These are phyloP conservation scores for Nemania sp. DNA, from an alignment of 2,329 filamentous ascomycete species.

Conservation along the genomic window DNA sequence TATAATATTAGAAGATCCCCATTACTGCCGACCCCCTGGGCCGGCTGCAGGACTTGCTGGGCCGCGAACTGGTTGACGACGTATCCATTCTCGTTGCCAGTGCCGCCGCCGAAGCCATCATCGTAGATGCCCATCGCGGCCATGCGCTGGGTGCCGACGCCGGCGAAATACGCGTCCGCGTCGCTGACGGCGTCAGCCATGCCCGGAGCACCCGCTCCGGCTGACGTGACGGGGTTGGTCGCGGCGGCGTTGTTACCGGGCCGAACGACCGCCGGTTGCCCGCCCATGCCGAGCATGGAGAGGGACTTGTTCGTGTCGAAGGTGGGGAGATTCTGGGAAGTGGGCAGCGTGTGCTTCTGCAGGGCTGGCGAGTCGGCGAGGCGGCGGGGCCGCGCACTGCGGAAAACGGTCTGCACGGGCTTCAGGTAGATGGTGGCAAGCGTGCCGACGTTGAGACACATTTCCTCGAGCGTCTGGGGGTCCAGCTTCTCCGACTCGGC, in stretches of 20 bases:
- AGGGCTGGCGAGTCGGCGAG: constrained; percentile 84
- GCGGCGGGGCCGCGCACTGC: constrained; percentile 78
- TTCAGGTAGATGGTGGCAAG: constrained; percentile 97
- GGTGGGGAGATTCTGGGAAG: constrained; percentile 53
- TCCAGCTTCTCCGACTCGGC: constrained; percentile 95
- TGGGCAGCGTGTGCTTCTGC: constrained; percentile 71
- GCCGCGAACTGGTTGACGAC: constrained; percentile 84
- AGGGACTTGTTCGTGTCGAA: constrained; percentile 64
- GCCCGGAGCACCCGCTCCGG: not conserved
- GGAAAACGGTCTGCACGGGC: constrained; percentile 95
- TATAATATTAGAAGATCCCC: constrained; percentile 73
- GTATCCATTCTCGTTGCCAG: constrained; percentile 59
- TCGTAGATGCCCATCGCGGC: constrained; percentile 70
- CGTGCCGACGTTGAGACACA: constrained; percentile 95
- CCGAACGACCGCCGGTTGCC: constrained; percentile 56
- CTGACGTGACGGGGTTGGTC: constrained; percentile 47
- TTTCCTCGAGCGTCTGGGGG: constrained; percentile 87
- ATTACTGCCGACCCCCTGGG: constrained; percentile 66
- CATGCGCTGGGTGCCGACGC: constrained; percentile 75
- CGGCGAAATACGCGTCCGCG: constrained; percentile 88
- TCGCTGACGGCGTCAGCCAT: constrained; percentile 77
- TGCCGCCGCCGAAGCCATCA: constrained; percentile 61
- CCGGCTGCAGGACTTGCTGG: constrained; percentile 74
- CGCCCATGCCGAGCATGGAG: constrained; percentile 60
- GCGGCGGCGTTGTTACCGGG: constrained; percentile 37